These are phyloP conservation scores for Crepidotus variabilis DNA, from an alignment of 768 basidiomycete species.

Conservation along the genomic window DNA sequence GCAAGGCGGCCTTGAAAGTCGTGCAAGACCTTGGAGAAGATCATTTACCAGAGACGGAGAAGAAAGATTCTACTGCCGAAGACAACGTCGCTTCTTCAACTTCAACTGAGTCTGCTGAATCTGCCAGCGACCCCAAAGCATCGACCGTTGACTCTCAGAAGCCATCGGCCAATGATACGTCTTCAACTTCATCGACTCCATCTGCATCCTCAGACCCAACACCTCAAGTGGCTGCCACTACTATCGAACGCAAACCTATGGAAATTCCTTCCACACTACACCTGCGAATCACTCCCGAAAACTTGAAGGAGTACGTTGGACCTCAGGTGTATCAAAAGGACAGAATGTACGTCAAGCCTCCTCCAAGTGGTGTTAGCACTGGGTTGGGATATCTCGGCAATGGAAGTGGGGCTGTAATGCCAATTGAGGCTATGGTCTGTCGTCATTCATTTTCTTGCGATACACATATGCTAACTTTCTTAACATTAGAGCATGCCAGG, in stretches of 20 bases:
- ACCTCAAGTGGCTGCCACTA: constrained; percentile 49
- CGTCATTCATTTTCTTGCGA: not conserved
- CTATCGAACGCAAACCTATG: constrained; percentile 75
- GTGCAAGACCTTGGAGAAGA: constrained; percentile 89
- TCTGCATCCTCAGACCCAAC: constrained; percentile 15
- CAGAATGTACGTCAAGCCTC: constrained; percentile 73
- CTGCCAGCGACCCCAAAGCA: no score
- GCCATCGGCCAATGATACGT: constrained; percentile 5
- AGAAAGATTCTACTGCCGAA: constrained; percentile 14
- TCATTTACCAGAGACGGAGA: constrained; percentile 67
- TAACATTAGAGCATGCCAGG: constrained; percentile 85
- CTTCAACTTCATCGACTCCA: constrained; percentile 15
- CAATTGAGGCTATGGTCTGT: constrained; percentile 88
- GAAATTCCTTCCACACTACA: constrained; percentile 75
- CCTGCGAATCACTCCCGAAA: constrained; percentile 79
- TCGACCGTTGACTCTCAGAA: constrained; percentile 4
- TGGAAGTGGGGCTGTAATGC: constrained; percentile 95
- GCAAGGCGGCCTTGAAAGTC: constrained; percentile 91
- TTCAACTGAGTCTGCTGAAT: constrained; percentile 9
- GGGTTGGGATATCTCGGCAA: constrained; percentile 96
- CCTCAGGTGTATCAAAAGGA: constrained; percentile 96
- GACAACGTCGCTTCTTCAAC: constrained; percentile 4
- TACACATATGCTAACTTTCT: not conserved
- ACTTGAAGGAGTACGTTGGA: constrained; percentile 94
- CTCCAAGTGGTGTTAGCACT: constrained; percentile 91